Base-by-base conservation (phyloP, 169 alveolate species). In the Eimeria necatrix region DNA sequence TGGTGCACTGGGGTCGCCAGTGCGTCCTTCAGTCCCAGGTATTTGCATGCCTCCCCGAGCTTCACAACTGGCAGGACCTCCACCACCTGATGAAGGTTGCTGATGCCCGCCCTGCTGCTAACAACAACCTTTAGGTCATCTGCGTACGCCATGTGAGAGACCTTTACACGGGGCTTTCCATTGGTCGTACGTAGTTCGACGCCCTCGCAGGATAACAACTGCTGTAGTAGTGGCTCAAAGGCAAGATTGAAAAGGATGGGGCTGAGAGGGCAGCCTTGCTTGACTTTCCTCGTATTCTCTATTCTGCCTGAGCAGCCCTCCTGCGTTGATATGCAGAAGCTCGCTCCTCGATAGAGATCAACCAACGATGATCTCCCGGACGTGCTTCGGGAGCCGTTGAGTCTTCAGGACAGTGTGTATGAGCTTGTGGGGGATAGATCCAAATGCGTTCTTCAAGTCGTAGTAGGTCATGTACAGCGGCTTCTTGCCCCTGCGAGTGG, bases 381-480 rank as follows among this genome's bases (percentile, higher is more conserved):
- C 41, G 2, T 32, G 41, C 41, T 32, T 32, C 41, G 41, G 41
- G 2, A 32, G 41, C 41, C 41, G 41, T 32, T 32, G 41, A 32
- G 41, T 2, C 41, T 32, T 0, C 41, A 32, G 41, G 41, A 32
- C 41, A 32, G 41, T 26, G 83, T 32, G 83, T 32, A 73, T 73
- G 9, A 73, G 56, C 83, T 73, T 32, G 56, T 73, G 83, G 3
- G 32, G 26, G 4, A 41, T 73, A 12, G 22, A 32, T 24, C 56
- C 83, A 71, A 71, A 71, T 8, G 83, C 78, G 12, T 6, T 3
- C 24, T 71, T 32, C 52, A 71, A 71, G 22, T 71, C 83, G 83
- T 71, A 32, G 53, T 71, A 71, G 56, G 83, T 41, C 83, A 71
- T 71, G 83, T 26, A 71, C 52, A 32, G 53, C 41, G 83, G 0